A percentile compares a stretch with the other conserved stretches of the same genome.
phyloP scores from a whole-genome alignment of 2,329 filamentous ascomycete species.

The Colletotrichum musae region DNA sequence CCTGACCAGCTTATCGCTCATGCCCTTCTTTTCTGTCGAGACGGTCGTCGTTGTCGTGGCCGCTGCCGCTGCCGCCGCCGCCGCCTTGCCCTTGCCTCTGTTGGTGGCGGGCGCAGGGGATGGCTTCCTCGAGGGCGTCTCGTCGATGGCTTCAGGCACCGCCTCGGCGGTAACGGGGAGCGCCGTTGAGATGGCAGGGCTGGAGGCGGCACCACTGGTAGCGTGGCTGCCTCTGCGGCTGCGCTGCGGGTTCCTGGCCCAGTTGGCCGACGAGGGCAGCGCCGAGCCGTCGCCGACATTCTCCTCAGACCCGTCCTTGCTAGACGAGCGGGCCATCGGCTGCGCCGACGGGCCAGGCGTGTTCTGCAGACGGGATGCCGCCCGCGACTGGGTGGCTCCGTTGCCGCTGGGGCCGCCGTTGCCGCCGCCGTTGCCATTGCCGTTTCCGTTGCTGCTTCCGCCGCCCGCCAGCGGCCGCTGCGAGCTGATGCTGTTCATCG shows the following conservation, averaged over 20 bases:
- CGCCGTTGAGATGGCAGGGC: constrained; percentile 79
- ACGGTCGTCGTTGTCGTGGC: neutral
- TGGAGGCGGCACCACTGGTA: constrained; percentile 85
- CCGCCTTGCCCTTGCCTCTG: constrained; percentile 2
- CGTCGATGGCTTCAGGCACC: constrained; percentile 59
- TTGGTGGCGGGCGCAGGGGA: constrained; percentile 42
- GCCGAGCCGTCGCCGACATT: constrained; percentile 85
- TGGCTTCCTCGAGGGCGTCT: constrained; percentile 51
- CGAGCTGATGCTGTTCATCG: constrained; percentile 90
- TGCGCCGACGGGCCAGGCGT: constrained; percentile 62
- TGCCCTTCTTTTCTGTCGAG: constrained; percentile 13
- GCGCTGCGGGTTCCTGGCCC: constrained; percentile 81
- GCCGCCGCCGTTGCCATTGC: constrained; percentile 43
- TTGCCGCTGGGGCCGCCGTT: constrained; percentile 43
- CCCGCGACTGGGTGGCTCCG: constrained; percentile 66
- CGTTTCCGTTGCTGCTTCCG: constrained; percentile 31
- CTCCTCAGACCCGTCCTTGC: constrained; percentile 79
- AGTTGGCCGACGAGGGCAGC: constrained; percentile 93
- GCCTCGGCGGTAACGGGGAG: constrained; percentile 68
- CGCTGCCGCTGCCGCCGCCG: no score
- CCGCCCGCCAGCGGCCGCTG: constrained; percentile 71
- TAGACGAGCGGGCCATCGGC: constrained; percentile 82
- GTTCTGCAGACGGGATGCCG: constrained; percentile 67
- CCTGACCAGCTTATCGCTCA: constrained; percentile 47
- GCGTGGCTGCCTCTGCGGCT: constrained; percentile 84